Conservation (phyloP, 176 grass and related monocot genomes). For the Ampelocalamus luodianensis region DNA sequence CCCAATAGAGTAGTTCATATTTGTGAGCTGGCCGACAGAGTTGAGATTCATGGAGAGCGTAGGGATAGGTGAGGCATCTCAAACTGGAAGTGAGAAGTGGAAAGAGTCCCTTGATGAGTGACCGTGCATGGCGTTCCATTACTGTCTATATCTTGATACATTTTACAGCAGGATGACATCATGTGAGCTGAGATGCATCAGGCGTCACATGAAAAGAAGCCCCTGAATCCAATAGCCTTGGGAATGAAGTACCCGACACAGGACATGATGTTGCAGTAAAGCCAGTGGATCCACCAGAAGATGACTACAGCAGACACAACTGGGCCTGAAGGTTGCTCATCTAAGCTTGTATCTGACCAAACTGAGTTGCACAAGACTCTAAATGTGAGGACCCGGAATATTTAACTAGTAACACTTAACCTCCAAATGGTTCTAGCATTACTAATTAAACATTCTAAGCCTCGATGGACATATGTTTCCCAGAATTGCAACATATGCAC, state of each 20-base stretch:
- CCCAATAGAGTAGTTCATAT: too few relatives aligned
- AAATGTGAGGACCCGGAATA: too few relatives aligned
- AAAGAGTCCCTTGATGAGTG: not conserved
- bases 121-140: not conserved
- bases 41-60: not conserved
- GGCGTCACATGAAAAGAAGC: not conserved
- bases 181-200: not conserved
- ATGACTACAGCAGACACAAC: not conserved
- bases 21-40: not conserved
- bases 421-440: too few relatives aligned
- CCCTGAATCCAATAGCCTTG: not conserved
- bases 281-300: not conserved
- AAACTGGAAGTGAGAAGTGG: not conserved
- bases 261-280: not conserved
- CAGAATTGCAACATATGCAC: too few relatives aligned
- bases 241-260: not conserved
- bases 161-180: not conserved
- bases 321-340: too few relatives aligned
- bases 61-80: not conserved
- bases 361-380: too few relatives aligned
- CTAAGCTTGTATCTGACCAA: too few relatives aligned
- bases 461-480: too few relatives aligned
- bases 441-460: too few relatives aligned
- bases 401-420: too few relatives aligned
- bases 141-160: not conserved